Evolutionary conservation across 2,329 filamentous ascomycete species (phyloP), one percentile per base, ranked within the genome.

Genomic region (Pseudogymnoascus sp.): DNA sequence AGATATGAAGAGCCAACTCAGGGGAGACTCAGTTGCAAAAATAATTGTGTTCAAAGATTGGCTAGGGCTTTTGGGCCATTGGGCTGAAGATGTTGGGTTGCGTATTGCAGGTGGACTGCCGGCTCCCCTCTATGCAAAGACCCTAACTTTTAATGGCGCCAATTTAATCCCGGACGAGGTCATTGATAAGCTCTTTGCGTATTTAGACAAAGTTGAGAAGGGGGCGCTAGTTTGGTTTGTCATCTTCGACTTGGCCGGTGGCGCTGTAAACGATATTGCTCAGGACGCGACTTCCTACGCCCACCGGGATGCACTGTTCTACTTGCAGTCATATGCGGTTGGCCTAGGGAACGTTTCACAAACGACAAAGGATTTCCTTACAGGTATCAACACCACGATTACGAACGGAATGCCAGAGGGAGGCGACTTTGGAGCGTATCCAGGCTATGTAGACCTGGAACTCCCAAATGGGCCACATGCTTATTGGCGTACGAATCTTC

Each of bases 301-400:
- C 0, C 86, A 89, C 68, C 81, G 87, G 56, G 83, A 89, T 75
- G 84, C 84, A 66, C 68, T 87, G 40, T 82, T 88, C 73, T 87
- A 85, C 75, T 81, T 85, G 70, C 84, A 89, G 69, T 82, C 81
- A 0, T 88, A 88, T 69, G 83, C 78, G 7, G 69, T 88, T 50
- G 82, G 81, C 16, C 68, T 84, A 0, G 74, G 78, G 0, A 73
- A 73, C 1, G 69, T 86, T 12, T 77, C 75, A 1, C 66, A 75
- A n/a, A 75, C 73, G 11, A 83, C 81, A 1, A 78, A 75, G 62
- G 68, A 73, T 0, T 87, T 87, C 61, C 70, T 87, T 40, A 73
- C 76, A 12, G 80, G 79, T 4, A 75, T 88, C 53, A 80, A 85
- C 68, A 65, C 74, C 10, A 75, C 68, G 28, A 77, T 84, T 38